Base-by-base conservation (phyloP, 2,329 filamentous ascomycete species). In the Epicoccum sorghinum region DNA sequence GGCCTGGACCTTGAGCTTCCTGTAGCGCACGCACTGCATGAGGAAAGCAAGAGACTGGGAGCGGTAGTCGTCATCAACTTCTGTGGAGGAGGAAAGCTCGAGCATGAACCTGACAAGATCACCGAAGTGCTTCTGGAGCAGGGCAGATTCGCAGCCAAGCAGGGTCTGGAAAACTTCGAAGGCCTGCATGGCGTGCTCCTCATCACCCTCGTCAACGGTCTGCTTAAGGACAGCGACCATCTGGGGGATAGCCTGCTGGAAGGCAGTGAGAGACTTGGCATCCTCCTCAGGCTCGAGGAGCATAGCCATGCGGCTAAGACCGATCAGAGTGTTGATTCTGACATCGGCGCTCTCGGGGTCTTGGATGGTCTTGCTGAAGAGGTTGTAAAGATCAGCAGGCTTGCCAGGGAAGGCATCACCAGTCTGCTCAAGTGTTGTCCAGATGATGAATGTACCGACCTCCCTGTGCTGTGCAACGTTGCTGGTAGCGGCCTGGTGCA, bases 81-180 rank as follows among this genome's bases (percentile, higher is more conserved):
- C 82, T 39, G 83, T 89, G 77, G 96, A 90, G 66, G 84, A 83
- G 41, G 89, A 86, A 49, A 99, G 83, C 55, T 95, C 88, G 68
- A 96, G 89, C 91, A 98, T 98, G 81, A 98, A 96, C 65, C 89
- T 86, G 57, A 97, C 83, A 7, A 99, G 84, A 68, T 97, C 91
- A 72, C 89, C 91, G 70, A 99, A 91, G 79, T 97, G 93, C 50
- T 85, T 82, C 62, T 88, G 89, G 47, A 98, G 81, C 45, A 98
- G 84, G 41, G 90, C 85, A 27, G 91, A 89, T 73, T 97, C 93
- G 74, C 91, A 96, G 60, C 89, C 90, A 48, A 99, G 85, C 68
- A 97, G 88, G 45, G 91, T 95, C 80, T 98, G 95, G 84, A 98
- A 96, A 63, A 96, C 92, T 74, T 98, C 95, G 67, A 98, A 99